Percentiles rank a stretch among this genome's conserved stretches.
Evolutionary conservation across 148 eudicot genomes (phyloP).

Genomic region (Cornus suecica): DNA sequence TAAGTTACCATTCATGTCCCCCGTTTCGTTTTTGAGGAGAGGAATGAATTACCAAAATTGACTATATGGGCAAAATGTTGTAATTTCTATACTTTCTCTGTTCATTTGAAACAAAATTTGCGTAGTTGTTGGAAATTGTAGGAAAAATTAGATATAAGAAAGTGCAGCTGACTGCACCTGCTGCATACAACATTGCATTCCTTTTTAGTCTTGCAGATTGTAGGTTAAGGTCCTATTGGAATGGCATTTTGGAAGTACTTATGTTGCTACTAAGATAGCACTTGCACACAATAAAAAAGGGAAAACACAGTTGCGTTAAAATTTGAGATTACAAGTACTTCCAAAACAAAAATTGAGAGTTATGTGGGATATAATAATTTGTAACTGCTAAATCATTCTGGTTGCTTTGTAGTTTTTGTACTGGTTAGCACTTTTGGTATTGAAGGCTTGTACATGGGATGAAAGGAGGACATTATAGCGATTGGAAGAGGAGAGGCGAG

Average conservation of each 20-base stretch:
- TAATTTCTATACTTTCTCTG: background rate
- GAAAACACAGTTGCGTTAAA: background rate
- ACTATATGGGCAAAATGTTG: background rate
- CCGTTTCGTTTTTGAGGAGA: background rate
- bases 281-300: too few species aligned
- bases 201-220: background rate
- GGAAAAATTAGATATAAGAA: background rate
- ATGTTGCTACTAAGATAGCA: background rate
- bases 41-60: background rate
- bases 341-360: background rate
- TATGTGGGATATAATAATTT: too few species aligned
- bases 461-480: too few species aligned
- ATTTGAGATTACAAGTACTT: background rate
- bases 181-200: background rate
- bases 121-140: background rate
- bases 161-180: background rate
- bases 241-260: background rate
- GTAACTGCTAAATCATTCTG: background rate
- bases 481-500: too few species aligned
- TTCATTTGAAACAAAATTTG: background rate
- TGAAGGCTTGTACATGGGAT: too few species aligned
- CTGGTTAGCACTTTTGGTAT: background rate
- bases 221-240: background rate
- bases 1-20: conserved; percentile 14
- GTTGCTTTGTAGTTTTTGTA: background rate